These are phyloP conservation scores for Acanthamoeba culbertsoni DNA, from an alignment of 208 protist genomes.

Conservation along the genomic window DNA sequence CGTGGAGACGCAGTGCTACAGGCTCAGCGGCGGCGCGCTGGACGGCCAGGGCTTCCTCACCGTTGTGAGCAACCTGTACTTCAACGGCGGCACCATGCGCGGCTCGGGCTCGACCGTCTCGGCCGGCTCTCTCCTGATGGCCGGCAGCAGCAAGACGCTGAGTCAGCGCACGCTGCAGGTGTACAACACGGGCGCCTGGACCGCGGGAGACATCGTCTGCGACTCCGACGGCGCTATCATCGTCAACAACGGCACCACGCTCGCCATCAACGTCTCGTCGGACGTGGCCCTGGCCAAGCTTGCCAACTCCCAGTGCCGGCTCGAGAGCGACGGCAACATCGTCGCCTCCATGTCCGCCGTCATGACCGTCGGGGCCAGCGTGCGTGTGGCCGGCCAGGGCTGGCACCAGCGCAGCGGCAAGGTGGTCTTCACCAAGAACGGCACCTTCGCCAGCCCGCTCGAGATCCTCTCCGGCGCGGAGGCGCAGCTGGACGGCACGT, in stretches of 20 bases:
- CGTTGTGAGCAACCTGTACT: not conserved
- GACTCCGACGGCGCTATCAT: conserved; percentile 10
- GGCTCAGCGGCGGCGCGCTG: not conserved
- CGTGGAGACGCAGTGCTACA: conserved; percentile 1
- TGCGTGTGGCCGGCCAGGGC: conserved; percentile 2
- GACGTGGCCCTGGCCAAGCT: not conserved
- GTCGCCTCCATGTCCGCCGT: not conserved
- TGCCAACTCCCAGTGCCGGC: not conserved
- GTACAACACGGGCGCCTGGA: not conserved
- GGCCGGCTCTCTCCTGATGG: not conserved
- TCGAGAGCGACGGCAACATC: not conserved
- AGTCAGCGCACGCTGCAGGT: not conserved
- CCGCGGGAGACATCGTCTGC: conserved; percentile 19
- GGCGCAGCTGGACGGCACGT: not conserved
- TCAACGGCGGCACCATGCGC: conserved; percentile 21
- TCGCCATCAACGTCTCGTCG: not conserved
- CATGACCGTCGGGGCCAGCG: not conserved
- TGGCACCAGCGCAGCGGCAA: not conserved
- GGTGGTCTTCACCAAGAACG: conserved; percentile 31
- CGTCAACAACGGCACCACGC: not conserved
- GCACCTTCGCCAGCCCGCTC: conserved; percentile 32
- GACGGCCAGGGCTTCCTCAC: not conserved
- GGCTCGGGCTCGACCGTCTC: not conserved
- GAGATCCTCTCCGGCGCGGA: not conserved
- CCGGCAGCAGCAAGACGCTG: not conserved